phyloP scores from a whole-genome alignment of 768 basidiomycete genomes.

The Saitozyma podzolica region DNA sequence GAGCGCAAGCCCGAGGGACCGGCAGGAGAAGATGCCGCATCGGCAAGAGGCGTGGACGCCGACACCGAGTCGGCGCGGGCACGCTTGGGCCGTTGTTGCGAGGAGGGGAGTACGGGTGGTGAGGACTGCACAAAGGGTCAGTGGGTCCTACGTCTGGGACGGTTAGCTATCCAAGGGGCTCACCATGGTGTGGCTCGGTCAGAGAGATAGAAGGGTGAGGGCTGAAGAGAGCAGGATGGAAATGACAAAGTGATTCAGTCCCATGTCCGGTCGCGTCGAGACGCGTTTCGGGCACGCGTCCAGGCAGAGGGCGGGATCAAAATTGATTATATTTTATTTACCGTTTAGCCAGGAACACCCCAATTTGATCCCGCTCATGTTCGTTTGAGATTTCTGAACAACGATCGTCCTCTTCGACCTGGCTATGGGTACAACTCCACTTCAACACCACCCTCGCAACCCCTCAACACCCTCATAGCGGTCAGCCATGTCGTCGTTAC shows the following conservation, averaged over 20 bases:
- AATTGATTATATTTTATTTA: conserved; percentile 6
- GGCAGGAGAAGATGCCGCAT: conserved; percentile 21
- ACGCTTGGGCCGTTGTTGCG: conserved; percentile 46
- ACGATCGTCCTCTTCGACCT: no score
- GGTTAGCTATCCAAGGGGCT: background rate
- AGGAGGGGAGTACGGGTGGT: conserved; percentile 42
- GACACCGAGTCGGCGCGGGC: conserved; percentile 20
- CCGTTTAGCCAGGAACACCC: no score
- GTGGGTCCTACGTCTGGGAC: no score
- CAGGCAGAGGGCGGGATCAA: background rate
- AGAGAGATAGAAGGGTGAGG: background rate
- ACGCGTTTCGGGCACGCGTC: conserved; percentile 9
- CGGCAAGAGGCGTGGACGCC: conserved; percentile 6
- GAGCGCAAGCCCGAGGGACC: conserved; percentile 46
- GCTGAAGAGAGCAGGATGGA: conserved; percentile 18
- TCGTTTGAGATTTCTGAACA: background rate
- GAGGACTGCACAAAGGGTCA: conserved; percentile 29
- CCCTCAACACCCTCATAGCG: background rate
- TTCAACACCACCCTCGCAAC: background rate
- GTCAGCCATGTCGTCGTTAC: conserved; percentile 6
- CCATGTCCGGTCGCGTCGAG: conserved; percentile 10
- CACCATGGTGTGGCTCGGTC: conserved; percentile 18
- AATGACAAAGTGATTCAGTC: conserved; percentile 8
- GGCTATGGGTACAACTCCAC: no score
- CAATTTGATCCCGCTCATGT: conserved; percentile 2